Evolutionary conservation across 2,329 filamentous ascomycete species (phyloP), one percentile per base, ranked within the genome.

Genomic region (Penicillium freii): DNA sequence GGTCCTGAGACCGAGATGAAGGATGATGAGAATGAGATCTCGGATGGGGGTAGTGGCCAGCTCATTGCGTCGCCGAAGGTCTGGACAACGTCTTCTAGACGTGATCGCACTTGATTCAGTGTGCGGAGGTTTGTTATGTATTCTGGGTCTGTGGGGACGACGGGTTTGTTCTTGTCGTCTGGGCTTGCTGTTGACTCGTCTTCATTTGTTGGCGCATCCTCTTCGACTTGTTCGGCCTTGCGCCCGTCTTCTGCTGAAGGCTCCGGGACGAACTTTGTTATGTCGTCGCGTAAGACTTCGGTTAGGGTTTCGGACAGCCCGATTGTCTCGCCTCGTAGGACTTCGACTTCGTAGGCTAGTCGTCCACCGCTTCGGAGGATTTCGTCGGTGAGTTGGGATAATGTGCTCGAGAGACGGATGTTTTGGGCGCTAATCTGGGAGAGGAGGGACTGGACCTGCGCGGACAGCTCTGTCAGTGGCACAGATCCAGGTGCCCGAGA

Each of bases 31-130:
- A 95, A 84, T 0, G 90, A 93, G 13, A 92, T 77, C 70, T 96
- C 92, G 0, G 90, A 95, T 0, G 93, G 92, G 0, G 93, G 91
- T 49, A 97, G 86, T 1, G 91, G 89, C 82, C 96, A 97, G 66
- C 95, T 89, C 90, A 97, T 96, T 33, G 94, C 93, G 66, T 95
- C 89, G 40, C 92, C 93, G 73, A 99, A 99, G 1, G 88, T 89
- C 73, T 90, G 89, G 69, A 97, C 92, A 25, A 97, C 92, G 1
- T 87, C 84, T 63, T 97, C 92, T 17, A 99, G 82, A n/a, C 92
- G 88, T 1, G 85, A 78, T 50, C 92, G 89, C 29, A 97, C 91
- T 42, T 89, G 83, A 4, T 89, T 90, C 38, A 99, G 81, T 15
- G 89, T 95, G 65, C 90, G 89, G 54, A 99, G 81, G 63, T 92